Percentiles rank a stretch among this genome's conserved stretches.
These are phyloP conservation scores for Colletotrichum sp. DNA, from an alignment of 2,329 filamentous ascomycete genomes.

Conservation along the genomic window DNA sequence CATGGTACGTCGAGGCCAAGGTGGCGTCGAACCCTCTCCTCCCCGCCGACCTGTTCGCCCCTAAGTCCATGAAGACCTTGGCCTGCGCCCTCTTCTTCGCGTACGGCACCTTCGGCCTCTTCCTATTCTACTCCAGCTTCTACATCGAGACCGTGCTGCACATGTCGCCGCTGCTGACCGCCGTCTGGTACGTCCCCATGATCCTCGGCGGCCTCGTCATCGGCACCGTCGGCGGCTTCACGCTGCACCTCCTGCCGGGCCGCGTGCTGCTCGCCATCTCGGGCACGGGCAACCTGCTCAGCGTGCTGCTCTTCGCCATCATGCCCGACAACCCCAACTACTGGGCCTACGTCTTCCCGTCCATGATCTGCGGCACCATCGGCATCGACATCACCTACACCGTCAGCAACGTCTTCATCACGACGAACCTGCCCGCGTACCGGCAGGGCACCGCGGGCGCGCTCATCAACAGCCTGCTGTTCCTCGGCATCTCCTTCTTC, in stretches of 20 bases:
- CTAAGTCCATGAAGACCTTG: slow-evolving; percentile 66
- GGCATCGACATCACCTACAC: slow-evolving; percentile 80
- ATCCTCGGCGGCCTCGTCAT: slow-evolving; percentile 72
- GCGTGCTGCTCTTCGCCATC: slow-evolving; percentile 67
- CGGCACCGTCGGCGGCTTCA: slow-evolving; percentile 64
- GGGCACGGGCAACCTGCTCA: slow-evolving; percentile 61
- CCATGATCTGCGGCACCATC: slow-evolving; percentile 72
- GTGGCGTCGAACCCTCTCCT: slow-evolving; percentile 65
- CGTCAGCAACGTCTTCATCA: slow-evolving; percentile 79
- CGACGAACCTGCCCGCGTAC: slow-evolving; percentile 69
- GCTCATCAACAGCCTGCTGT: slow-evolving; percentile 72
- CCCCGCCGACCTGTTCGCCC: slow-evolving; percentile 66
- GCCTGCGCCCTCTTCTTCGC: slow-evolving; percentile 60
- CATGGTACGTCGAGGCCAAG: slow-evolving; percentile 69
- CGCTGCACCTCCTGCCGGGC: slow-evolving; percentile 71
- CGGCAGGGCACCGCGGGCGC: slow-evolving; percentile 76
- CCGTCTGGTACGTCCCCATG: slow-evolving; percentile 73
- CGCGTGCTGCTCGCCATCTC: slow-evolving; percentile 68
- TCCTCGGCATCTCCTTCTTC: slow-evolving; percentile 75
- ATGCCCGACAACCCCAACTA: slow-evolving; percentile 66
- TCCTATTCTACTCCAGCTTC: slow-evolving; percentile 67
- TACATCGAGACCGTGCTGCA: slow-evolving; percentile 68
- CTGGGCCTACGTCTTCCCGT: slow-evolving; percentile 78
- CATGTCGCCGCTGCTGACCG: slow-evolving; percentile 64
- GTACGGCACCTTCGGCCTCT: slow-evolving; percentile 67